Conservation (phyloP, 371 early-diverging fungal species). For the Rhizomucor pusillus region DNA sequence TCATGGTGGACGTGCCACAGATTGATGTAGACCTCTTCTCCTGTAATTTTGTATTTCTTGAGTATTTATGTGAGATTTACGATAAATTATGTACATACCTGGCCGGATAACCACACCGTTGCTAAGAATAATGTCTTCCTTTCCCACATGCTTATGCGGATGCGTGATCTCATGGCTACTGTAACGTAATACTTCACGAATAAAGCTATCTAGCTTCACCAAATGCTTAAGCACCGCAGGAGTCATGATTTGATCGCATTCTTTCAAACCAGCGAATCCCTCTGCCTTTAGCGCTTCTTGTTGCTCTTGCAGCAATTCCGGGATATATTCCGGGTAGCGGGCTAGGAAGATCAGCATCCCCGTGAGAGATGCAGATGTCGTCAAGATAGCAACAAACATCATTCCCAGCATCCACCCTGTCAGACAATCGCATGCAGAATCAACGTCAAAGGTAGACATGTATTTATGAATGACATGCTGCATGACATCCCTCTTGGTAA, state of each 20-base stretch:
- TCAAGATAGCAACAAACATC: background rate
- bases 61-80: background rate
- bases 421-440: background rate
- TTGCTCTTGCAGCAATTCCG: constrained; percentile 41
- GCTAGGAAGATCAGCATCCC: constrained; percentile 29
- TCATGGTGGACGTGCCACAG: constrained; percentile 17
- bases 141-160: constrained; percentile 26
- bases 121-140: constrained; percentile 24
- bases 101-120: constrained; percentile 42
- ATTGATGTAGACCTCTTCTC: constrained; percentile 31
- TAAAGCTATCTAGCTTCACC: constrained; percentile 48
- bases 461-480: background rate
- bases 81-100: constrained; percentile 14
- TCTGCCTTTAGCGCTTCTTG: constrained; percentile 22
- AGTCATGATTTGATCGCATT: constrained; percentile 11
- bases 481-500: too few species aligned
- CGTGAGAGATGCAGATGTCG: constrained; percentile 26
- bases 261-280: constrained; percentile 1
- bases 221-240: constrained; percentile 28
- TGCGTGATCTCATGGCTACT: constrained; percentile 16
- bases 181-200: constrained; percentile 41
- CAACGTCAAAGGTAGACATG: background rate
- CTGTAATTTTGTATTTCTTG: constrained; percentile 8
- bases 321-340: constrained; percentile 27
- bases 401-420: background rate